Evolutionary conservation across 1,139 yeast species (phyloP).

Genomic region (Kodamaea sp.): DNA sequence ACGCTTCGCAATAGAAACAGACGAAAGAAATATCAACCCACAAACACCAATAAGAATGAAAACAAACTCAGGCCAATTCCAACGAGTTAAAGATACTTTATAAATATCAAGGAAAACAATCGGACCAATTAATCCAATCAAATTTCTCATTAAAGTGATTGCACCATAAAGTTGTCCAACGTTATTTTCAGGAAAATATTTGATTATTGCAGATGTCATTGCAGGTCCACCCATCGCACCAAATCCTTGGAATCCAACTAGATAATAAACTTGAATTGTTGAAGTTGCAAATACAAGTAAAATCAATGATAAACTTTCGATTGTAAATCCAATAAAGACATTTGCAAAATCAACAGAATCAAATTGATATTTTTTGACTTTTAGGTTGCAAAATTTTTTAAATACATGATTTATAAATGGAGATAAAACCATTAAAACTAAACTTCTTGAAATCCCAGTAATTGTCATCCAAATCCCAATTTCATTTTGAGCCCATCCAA

Average conservation of each 20-base stretch:
- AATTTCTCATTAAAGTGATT: constrained; percentile 43
- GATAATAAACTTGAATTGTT: constrained; percentile 7
- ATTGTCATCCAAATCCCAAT: constrained; percentile 59
- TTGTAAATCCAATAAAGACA: constrained; percentile 23
- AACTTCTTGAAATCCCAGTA: constrained; percentile 44
- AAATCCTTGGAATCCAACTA: constrained; percentile 38
- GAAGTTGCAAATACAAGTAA: constrained; percentile 13
- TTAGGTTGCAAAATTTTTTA: constrained; percentile 26
- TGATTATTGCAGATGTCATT: constrained; percentile 47
- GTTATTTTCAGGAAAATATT: constrained; percentile 44
- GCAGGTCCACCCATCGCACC: constrained; percentile 47
- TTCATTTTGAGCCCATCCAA: constrained; percentile 56
- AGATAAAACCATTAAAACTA: constrained; percentile 30
- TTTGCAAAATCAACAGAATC: constrained; percentile 55
- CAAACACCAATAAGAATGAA: constrained; percentile 5
- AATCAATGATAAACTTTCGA: constrained; percentile 44
- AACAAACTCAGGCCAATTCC: constrained; percentile 8
- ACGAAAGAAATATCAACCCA: constrained; percentile 4
- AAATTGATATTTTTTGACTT: constrained; percentile 35
- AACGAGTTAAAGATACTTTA: constrained; percentile 14
- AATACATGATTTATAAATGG: constrained; percentile 34
- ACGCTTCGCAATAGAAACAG: neutral
- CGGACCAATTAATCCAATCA: constrained; percentile 37
- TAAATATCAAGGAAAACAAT: constrained; percentile 37
- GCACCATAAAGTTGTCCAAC: constrained; percentile 56